Evolutionary conservation across 31 red algal species (phyloP).

Genomic region (Asparagopsis taxiformis): DNA sequence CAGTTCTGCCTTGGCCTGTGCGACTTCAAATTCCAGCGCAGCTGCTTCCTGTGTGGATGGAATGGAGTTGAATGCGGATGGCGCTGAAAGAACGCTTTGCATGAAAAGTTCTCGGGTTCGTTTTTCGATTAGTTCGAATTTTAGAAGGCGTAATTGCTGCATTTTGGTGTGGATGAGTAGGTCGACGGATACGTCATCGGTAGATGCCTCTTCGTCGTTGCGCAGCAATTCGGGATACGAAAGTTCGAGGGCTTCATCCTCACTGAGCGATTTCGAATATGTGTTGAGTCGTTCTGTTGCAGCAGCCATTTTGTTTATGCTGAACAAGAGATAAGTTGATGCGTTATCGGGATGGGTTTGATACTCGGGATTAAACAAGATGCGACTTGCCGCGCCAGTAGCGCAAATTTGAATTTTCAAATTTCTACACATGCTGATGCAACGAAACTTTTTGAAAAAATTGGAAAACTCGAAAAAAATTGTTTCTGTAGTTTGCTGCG

Average conservation of each 20-base stretch:
- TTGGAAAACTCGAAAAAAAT: too few species aligned
- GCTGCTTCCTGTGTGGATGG: conserved; percentile 22
- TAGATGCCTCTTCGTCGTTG: background rate
- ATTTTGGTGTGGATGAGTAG: conserved; percentile 2
- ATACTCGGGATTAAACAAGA: too few species aligned
- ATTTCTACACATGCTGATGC: conserved; percentile 20
- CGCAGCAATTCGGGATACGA: background rate
- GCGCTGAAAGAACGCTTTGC: background rate
- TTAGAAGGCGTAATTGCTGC: conserved; percentile 10
- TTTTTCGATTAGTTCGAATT: conserved; percentile 4
- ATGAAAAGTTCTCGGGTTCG: conserved; percentile 5
- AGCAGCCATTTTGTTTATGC: background rate
- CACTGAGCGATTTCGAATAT: background rate
- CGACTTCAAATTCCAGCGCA: conserved; percentile 5
- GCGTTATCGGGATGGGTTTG: too few species aligned
- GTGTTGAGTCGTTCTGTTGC: background rate
- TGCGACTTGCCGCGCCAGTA: background rate
- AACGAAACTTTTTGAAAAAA: conserved; percentile 12
- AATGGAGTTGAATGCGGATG: conserved; percentile 2
- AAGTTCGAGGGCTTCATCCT: background rate
- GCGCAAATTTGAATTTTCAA: conserved; percentile 20
- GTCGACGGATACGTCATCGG: conserved; percentile 1
- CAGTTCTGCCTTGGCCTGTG: conserved; percentile 15
- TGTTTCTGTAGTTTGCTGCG: too few species aligned
- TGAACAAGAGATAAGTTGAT: too few species aligned